Base-by-base conservation (phyloP, 371 early-diverging fungal species). In the Nematocida displodere region DNA sequence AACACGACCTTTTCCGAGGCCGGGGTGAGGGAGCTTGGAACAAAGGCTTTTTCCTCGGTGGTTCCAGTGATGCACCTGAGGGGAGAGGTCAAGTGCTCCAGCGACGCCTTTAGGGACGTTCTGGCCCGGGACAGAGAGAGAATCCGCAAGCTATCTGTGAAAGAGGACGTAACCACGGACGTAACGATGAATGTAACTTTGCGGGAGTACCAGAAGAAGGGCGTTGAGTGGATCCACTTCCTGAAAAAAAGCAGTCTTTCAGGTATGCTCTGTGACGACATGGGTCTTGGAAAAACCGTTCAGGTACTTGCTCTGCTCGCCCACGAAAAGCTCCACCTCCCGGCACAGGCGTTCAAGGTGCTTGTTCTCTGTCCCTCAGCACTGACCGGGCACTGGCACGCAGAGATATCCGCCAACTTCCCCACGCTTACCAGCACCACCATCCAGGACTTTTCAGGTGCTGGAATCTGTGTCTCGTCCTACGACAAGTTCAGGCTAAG, bases 271-370 rank as follows among this genome's bases (percentile, higher is more conserved):
- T 81, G 79, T 28, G 82, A 82, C 64, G 82, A 82, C 42, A 96
- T 97, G 97, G 97, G 97, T 26, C 86, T 89, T 66, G 97, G 92
- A 40, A 99, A 96, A 84, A 97, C 97, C 0, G 84, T 97, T 13
- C 97, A 99, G 82, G 81, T 80, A 1, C 64, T 84, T 44, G 37
- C 80, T 4, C 81, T 79, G 59, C 40, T 83, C 4, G 7, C 75
- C 11, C 36, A 26, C 20, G 46, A 61, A 34, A 26, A 44, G 42
- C 2, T n/a, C 1, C 37, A 54, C 46, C n/a, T 11, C 13, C 1
- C 0, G 3, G n/a, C 17, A 22, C 24, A 1, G n/a, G 20, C 31
- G 15, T 34, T 15, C 61, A 92, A 92, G 3, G 91, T 90, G 0
- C 83, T 99, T 44, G 92, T 99, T 15, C 90, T 97, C 13, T 95